phyloP scores from a whole-genome alignment of 441 rosid species.

The Arabidopsis lyrata region DNA sequence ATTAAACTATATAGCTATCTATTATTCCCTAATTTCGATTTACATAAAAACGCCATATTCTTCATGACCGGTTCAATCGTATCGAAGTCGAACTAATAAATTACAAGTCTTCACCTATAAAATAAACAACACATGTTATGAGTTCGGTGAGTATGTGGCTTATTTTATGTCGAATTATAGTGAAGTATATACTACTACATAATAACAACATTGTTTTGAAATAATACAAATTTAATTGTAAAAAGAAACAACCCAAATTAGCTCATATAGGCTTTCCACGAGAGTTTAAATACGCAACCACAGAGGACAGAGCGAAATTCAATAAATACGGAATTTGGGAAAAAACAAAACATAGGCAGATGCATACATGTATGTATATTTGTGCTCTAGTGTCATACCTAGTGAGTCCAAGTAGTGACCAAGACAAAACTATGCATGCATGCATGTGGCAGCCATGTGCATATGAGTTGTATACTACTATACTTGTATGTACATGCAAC shows the following conservation, averaged over 20 bases:
- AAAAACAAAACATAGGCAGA: neutral
- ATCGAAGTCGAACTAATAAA: neutral
- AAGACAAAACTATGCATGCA: constrained; percentile 21
- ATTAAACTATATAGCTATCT: constrained; percentile 23
- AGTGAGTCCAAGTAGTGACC: constrained; percentile 2
- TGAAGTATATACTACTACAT: too few relatives aligned
- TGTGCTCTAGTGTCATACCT: constrained; percentile 3
- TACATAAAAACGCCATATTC: neutral
- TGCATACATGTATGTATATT: neutral
- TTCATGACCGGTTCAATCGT: constrained; percentile 28
- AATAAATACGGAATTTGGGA: constrained; percentile 4
- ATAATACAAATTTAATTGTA: neutral
- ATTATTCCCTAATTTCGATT: constrained; percentile 18
- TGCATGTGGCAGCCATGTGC: constrained; percentile 27
- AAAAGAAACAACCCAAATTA: neutral
- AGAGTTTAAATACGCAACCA: constrained; percentile 9
- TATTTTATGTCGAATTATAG: too few relatives aligned
- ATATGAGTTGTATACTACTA: neutral
- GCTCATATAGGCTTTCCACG: constrained; percentile 15
- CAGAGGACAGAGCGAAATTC: constrained; percentile 23
- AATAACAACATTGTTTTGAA: neutral
- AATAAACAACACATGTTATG: neutral
- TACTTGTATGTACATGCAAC: constrained; percentile 17
- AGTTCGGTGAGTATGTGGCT: neutral
- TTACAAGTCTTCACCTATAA: neutral